Evolutionary conservation across 345 rosid species (phyloP), one percentile per base, ranked within the genome.

Genomic region (Eucalyptus erythrocorys): DNA sequence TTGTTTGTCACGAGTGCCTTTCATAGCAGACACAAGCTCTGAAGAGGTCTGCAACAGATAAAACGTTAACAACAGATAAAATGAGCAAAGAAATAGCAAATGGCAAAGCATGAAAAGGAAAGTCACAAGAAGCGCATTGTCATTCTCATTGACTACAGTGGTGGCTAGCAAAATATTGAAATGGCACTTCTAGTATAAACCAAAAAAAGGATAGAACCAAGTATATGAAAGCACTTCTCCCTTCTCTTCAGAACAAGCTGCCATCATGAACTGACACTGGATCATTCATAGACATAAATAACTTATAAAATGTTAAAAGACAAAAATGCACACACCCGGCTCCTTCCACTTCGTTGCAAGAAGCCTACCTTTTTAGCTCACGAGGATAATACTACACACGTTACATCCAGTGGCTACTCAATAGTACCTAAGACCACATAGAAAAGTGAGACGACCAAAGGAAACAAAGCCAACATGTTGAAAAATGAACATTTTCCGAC

Each of bases 1-100:
- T 86, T 82, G 89, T 89, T 94, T 96, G 90, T 95, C 97, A 11
- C 98, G 95, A 89, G 97, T 93, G 21, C 99, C 99, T 93, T 97
- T 98, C 88, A 97, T 89, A 68, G 99, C 99, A 53, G 99, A 94
- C 48, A 93, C 92, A 89, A 93, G 94, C 93, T 94, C 91, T 90
- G 91, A 66, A 85, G 92, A 91, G 87, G 90, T 43, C 94, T 94
- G 87, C 27, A 55, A 66, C 59, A 48, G 68, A 27, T 22, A 48
- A 66, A 80, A 37, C 24, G 43, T 76, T 42, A 76, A 11, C 47
- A 76, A 37, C 47, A 40, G 84, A 40, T 37, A 10, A 21, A 66
- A 76, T 42, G 27, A 7, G 5, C 84, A 76, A 2, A 76, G 47
- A 76, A 37, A 21, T 76, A 76, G 82, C 47, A 76, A 71, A 71